Evolutionary conservation across 805 yeast species (phyloP), one percentile per base, ranked within the genome.

Genomic region (Ascoidea rubescens): DNA sequence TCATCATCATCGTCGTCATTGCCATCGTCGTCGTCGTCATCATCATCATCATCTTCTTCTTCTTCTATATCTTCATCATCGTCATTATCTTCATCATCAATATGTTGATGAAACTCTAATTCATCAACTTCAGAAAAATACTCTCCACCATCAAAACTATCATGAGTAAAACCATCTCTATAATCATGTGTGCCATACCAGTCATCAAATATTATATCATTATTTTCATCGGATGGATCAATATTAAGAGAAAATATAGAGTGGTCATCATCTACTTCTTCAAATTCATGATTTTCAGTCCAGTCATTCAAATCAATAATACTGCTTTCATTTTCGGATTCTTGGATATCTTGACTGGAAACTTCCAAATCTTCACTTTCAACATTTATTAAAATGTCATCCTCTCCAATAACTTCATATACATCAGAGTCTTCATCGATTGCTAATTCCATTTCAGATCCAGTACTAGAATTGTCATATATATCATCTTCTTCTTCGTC

Each of bases 401-500:
- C 49, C 5, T 51, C 57, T 10, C 44, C 54, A n/a, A 64, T 68
- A 48, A 58, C 64, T 1, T 58, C 70, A 5, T 61, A 75, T 12
- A 64, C 71, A 37, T 59, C 66, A 31, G 55, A 43, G 8, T 55
- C 61, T n/a, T 54, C 65, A 45, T 61, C 65, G 16, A 59, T 61
- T 12, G 64, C 59, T 48, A 61, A 62, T 8, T 59, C 60, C 49
- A 47, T 12, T 37, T 48, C 53, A 50, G 43, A 37, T 10, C 14
- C 43, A 37, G 43, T 10, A 37, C 43, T 37, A 14, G 43, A 37
- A 45, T 21, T 21, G 28, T 37, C 43, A 37, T 37, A 37, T 2
- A 37, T 69, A 45, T 64, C 56, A 51, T 66, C 71, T 21, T 64
- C 71, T 5, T 62, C 65, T 45, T 56, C 61, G 5, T 60, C 62